A percentile compares a stretch with the other conserved stretches of the same genome.
These are phyloP conservation scores for Colletotrichum echinochloae DNA, from an alignment of 2,329 filamentous ascomycete genomes.

Conservation along the genomic window DNA sequence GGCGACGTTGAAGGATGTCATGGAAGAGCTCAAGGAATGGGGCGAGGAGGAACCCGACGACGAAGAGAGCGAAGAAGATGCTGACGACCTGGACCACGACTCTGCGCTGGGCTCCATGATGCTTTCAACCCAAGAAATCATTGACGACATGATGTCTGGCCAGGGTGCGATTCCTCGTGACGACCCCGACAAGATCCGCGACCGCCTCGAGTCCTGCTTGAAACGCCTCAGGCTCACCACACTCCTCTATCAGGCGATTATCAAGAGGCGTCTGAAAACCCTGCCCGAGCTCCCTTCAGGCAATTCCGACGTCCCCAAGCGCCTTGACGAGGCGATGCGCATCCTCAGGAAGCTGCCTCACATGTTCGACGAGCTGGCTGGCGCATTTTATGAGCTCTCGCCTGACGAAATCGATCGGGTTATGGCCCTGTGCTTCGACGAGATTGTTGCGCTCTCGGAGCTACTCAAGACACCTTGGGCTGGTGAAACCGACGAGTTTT, in stretches of 20 bases:
- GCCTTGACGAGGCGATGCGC: constrained; percentile 67
- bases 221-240: constrained; percentile 75
- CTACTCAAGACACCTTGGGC: constrained; percentile 71
- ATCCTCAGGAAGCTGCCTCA: constrained; percentile 72
- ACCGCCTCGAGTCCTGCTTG: constrained; percentile 72
- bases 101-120: constrained; percentile 42
- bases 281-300: constrained; percentile 58
- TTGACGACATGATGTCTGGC: constrained; percentile 77
- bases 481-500: constrained; percentile 79
- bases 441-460: constrained; percentile 68
- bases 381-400: constrained; percentile 78
- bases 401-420: constrained; percentile 66
- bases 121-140: constrained; percentile 64
- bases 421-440: constrained; percentile 70
- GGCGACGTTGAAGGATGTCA: constrained; percentile 82
- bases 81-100: constrained; percentile 57
- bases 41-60: constrained; percentile 77
- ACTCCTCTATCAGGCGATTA: constrained; percentile 75
- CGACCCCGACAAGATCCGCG: constrained; percentile 73
- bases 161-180: constrained; percentile 71
- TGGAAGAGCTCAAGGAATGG: constrained; percentile 91
- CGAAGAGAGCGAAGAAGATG: constrained; percentile 64
- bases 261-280: constrained; percentile 76
- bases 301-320: constrained; percentile 49
- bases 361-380: constrained; percentile 76